A percentile compares a stretch with the other conserved stretches of the same genome.
These are phyloP conservation scores for Ustilago shanxiensis DNA, from an alignment of 1,284 basidiomycete species.

Conservation along the genomic window DNA sequence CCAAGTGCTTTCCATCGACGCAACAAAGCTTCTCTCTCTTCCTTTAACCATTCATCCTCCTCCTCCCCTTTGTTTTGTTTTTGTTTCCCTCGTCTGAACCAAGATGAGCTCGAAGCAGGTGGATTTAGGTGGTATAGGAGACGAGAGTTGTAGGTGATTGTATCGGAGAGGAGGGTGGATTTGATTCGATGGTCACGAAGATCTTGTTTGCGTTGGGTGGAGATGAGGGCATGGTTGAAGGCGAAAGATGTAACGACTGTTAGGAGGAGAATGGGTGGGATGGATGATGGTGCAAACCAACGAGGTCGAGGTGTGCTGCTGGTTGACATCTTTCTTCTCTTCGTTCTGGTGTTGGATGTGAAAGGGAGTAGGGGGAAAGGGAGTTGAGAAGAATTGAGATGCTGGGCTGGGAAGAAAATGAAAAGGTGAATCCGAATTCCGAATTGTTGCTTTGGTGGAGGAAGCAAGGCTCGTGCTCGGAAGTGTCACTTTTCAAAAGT, in stretches of 20 bases:
- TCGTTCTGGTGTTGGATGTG: neutral
- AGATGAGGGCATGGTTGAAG: constrained; percentile 47
- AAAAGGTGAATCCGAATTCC: too few relatives aligned
- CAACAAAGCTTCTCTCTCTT: constrained; percentile 11
- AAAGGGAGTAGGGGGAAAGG: too few relatives aligned
- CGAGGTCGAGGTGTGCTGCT: neutral
- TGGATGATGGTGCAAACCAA: constrained; percentile 30
- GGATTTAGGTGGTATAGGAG: constrained; percentile 23
- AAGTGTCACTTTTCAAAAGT: constrained; percentile 15
- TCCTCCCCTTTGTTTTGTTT: neutral
- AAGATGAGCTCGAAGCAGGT: neutral
- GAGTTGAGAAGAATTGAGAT: neutral
- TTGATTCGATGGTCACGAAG: constrained; percentile 20
- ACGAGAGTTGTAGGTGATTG: constrained; percentile 27
- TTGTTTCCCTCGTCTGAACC: neutral
- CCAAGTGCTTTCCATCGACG: constrained; percentile 28
- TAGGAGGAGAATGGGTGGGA: constrained; percentile 46
- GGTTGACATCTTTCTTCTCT: neutral
- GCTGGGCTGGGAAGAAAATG: neutral
- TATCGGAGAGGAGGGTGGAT: constrained; percentile 21
- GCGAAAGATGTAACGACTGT: constrained; percentile 45
- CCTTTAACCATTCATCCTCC: constrained; percentile 13
- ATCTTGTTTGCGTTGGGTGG: constrained; percentile 35
- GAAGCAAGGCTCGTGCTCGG: constrained; percentile 3
- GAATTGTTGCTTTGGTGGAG: constrained; percentile 2